Evolutionary conservation across 2,329 filamentous ascomycete species (phyloP), one percentile per base, ranked within the genome.

Genomic region (Endoconidiophora polonica): DNA sequence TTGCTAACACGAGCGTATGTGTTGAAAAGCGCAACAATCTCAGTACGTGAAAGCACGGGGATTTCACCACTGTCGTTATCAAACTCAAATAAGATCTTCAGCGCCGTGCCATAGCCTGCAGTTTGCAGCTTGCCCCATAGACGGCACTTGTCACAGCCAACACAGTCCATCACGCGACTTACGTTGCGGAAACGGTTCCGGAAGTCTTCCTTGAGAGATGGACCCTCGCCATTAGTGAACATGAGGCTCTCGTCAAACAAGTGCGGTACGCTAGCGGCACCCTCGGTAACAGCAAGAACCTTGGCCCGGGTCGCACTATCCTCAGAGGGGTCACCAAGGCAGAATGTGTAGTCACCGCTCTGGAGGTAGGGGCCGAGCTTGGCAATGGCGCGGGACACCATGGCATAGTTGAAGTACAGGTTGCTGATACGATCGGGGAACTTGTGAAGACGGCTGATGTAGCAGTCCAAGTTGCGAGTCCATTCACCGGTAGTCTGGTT

Each of bases 51-150:
- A 18, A 96, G 74, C 12, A 75, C 69, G 0, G 86, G 87, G 2
- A 73, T 62, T n/a, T 71, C 74, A 55, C 81, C 73, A 56, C 68
- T 72, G 57, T 74, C 71, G 59, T 76, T 74, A 57, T 94, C 87
- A 55, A 87, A 91, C 64, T 98, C 91, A 59, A 98, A 98, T 1
- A 98, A 73, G 3, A 98, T 82, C 67, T 98, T 98, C 55, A 98
- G 69, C 0, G 91, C 91, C 0, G 91, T 86, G 46, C 91, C 91
- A 61, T 95, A 96, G 2, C 91, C 91, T 10, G 85, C 84, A 0
- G 87, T 94, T 67, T 98, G 91, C 37, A 98, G 68, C 67, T 98
- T 98, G 45, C 91, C 91, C 91, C 91, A 98, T 2, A 98, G 78
- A 6, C 91, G 80, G 66, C 91, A 98, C 68, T 98, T 98, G 68